phyloP scores from a whole-genome alignment of 2,329 filamentous ascomycete genomes.

The Lachnellula arida region DNA sequence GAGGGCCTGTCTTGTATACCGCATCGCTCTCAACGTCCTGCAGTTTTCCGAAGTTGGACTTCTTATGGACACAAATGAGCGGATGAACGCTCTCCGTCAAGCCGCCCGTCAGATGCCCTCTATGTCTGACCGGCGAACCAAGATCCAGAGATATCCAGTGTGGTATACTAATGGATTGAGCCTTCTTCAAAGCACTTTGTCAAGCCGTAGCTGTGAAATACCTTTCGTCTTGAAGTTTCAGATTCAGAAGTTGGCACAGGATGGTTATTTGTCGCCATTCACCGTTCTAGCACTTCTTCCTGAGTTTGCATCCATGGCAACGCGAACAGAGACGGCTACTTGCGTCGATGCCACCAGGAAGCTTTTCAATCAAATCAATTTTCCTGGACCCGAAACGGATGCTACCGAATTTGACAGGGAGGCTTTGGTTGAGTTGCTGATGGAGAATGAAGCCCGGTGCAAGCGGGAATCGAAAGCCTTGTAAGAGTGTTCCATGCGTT shows the following conservation, averaged over 20 bases:
- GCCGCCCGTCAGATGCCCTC: conserved; percentile 30
- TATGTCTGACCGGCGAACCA: conserved; percentile 20
- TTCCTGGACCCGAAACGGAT: conserved; percentile 47
- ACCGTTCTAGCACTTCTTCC: conserved; percentile 46
- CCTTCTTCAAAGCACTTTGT: conserved; percentile 19
- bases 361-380: conserved; percentile 49
- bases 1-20: conserved; percentile 48
- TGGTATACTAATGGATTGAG: conserved; percentile 15
- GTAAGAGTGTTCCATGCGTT: background rate
- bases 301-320: conserved; percentile 28
- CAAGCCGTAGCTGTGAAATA: conserved; percentile 27
- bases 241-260: conserved; percentile 57
- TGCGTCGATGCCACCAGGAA: conserved; percentile 50
- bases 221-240: conserved; percentile 57
- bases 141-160: conserved; percentile 11
- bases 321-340: conserved; percentile 34
- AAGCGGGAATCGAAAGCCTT: conserved; percentile 19
- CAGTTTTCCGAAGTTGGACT: background rate
- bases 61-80: conserved; percentile 26
- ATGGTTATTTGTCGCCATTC: conserved; percentile 55
- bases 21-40: conserved; percentile 28
- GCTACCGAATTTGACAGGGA: conserved; percentile 37
- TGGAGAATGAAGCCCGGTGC: conserved; percentile 37
- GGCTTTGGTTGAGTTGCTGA: conserved; percentile 39
- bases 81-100: conserved; percentile 26